A percentile compares a stretch with the other conserved stretches of the same genome.
Evolutionary conservation across 2,329 filamentous ascomycete species (phyloP).

Genomic region (Furcasterigmium sp.): DNA sequence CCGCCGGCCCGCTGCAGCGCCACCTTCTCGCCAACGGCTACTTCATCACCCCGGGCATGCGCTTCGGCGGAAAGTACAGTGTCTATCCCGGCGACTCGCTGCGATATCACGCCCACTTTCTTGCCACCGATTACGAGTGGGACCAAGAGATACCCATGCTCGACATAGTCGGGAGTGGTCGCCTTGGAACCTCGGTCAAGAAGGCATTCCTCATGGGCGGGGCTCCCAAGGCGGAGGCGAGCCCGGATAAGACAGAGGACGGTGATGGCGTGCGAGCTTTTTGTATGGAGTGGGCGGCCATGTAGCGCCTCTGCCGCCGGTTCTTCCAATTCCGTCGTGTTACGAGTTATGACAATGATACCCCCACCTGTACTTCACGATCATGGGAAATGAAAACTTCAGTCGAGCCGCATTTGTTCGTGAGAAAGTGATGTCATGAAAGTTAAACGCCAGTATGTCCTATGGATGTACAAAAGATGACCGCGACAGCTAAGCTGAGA

Average conservation of each 20-base stretch:
- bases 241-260: too few relatives aligned
- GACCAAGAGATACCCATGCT: slow-evolving; percentile 80
- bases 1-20: slow-evolving; percentile 59
- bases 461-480: too few relatives aligned
- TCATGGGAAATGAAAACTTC: too few relatives aligned
- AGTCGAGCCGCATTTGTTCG: too few relatives aligned
- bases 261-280: slow-evolving; percentile 60
- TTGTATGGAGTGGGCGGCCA: slow-evolving; percentile 89
- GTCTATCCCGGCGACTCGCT: slow-evolving; percentile 94
- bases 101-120: slow-evolving; percentile 91
- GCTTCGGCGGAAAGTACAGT: slow-evolving; percentile 91
- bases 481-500: neutral
- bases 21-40: slow-evolving; percentile 76
- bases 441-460: too few relatives aligned
- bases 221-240: slow-evolving; percentile 27
- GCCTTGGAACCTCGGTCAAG: slow-evolving; percentile 91
- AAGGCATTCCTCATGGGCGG: slow-evolving; percentile 90
- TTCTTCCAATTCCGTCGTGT: too few relatives aligned
- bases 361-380: neutral
- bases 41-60: slow-evolving; percentile 85
- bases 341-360: slow-evolving; percentile 2
- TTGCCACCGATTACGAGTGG: slow-evolving; percentile 81
- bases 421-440: neutral
- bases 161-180: slow-evolving; percentile 78
- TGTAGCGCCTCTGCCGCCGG: slow-evolving; percentile 48